A percentile compares a stretch with the other conserved stretches of the same genome.
Evolutionary conservation across 2,329 filamentous ascomycete species (phyloP).

Genomic region (Tympanopsis confertula): DNA sequence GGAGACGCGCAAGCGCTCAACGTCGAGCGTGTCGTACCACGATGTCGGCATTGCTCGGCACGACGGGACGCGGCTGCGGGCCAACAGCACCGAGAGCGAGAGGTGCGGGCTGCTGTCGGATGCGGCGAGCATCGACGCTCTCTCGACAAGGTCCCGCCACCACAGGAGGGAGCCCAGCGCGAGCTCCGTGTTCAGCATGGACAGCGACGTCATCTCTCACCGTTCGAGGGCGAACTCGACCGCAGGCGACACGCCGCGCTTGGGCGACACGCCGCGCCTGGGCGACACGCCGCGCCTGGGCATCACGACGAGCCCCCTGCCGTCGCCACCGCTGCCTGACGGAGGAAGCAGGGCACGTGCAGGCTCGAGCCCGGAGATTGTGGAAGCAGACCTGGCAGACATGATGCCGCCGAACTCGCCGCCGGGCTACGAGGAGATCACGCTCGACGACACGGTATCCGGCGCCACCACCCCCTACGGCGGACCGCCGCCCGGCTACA

Average conservation of each 20-base stretch:
- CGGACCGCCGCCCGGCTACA: conserved; percentile 40
- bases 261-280: conserved; percentile 25
- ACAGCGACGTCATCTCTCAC: conserved; percentile 13
- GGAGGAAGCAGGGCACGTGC: conserved; percentile 20
- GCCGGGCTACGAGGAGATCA: conserved; percentile 41
- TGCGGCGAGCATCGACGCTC: conserved; percentile 47
- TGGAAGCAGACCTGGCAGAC: conserved; percentile 37
- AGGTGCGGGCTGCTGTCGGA: conserved; percentile 60
- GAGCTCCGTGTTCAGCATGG: conserved; percentile 44
- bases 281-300: conserved; percentile 30
- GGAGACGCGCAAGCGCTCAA: conserved; percentile 1
- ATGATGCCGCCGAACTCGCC: conserved; percentile 31
- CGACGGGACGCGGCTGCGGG: conserved; percentile 31
- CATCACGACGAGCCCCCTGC: too few relatives aligned
- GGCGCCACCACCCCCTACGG: conserved; percentile 27
- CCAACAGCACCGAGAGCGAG: conserved; percentile 44
- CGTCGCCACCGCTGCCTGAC: conserved; percentile 18
- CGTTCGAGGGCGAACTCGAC: conserved; percentile 8
- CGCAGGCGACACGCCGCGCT: conserved; percentile 24
- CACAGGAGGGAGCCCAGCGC: conserved; percentile 34
- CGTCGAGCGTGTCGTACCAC: conserved; percentile 27
- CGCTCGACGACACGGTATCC: conserved; percentile 25
- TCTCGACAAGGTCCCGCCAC: conserved; percentile 12
- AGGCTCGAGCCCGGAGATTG: conserved; percentile 39
- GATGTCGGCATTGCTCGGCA: conserved; percentile 32